Evolutionary conservation across 139 green algal species (phyloP), one percentile per base, ranked within the genome.

Genomic region (Mesotaenium endlicherianum): DNA sequence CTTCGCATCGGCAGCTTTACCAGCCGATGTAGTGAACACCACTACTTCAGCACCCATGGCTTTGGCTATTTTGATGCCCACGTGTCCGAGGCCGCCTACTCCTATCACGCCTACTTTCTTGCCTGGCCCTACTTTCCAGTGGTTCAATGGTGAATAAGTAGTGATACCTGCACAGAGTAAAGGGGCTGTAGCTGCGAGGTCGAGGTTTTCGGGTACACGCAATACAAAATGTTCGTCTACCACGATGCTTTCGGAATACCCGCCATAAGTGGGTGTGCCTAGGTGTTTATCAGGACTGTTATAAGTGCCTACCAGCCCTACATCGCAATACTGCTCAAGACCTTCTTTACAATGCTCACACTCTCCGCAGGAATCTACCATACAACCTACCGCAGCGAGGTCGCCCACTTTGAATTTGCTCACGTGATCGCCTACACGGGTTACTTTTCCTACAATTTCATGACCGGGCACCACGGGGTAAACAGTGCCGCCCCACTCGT

Each of bases 131-230:
- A 94, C 91, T 57, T 94, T 79, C 42, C 90, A 91, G n/a, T 92
- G 94, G 87, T 92, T 70, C 60, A 87, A 89, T 64, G 95, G 80
- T 1, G 94, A 93, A 14, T 86, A 92, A 16, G 84, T 89, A 41
- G 92, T 95, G 87, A 95, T 94, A 47, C 92, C 94, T 0, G 94
- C 93, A 76, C 94, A 97, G 79, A 97, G 90, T 83, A 97, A 91
- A 8, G 94, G 94, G 1, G 93, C 94, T 1, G 86, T 77, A 0
- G 57, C 86, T 0, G 86, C 90, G 70, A 95, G 81, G 3, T 74
- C 43, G 55, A 96, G 70, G 77, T 85, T 93, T 38, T 91, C 86
- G 14, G 92, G 90, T 1, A 96, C 47, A 0, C 80, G 69, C 36
- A 94, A 77, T 20, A 82, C 70, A 36, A 64, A 78, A 43, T 84